A percentile compares a stretch with the other conserved stretches of the same genome.
phyloP scores from a whole-genome alignment of 2,329 filamentous ascomycete genomes.

The Didymella glomerata region DNA sequence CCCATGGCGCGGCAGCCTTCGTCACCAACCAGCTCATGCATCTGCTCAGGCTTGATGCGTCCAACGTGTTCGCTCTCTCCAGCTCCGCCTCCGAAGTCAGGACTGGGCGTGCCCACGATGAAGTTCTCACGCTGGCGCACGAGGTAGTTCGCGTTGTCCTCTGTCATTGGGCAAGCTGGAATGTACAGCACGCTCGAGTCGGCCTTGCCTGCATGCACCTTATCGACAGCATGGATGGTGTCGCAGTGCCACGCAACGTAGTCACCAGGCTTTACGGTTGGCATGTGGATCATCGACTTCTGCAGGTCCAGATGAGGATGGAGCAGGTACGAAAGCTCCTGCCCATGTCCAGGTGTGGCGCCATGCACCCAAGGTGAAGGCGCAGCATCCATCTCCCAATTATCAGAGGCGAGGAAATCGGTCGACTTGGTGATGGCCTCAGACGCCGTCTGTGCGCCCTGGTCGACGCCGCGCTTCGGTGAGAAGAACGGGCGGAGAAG shows the following conservation, averaged over 20 bases:
- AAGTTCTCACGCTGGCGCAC: conserved; percentile 76
- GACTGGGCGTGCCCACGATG: conserved; percentile 62
- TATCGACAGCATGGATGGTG: conserved; percentile 83
- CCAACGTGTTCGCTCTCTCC: conserved; percentile 67
- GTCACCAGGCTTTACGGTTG: conserved; percentile 74
- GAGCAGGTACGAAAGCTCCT: conserved; percentile 70
- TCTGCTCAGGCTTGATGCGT: conserved; percentile 50
- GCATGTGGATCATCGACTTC: conserved; percentile 75
- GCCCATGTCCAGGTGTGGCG: conserved; percentile 71
- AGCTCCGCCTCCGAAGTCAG: conserved; percentile 65
- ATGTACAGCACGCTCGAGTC: conserved; percentile 92
- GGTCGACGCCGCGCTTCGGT: conserved; percentile 53
- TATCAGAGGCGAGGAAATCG: conserved; percentile 61
- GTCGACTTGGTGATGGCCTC: conserved; percentile 43
- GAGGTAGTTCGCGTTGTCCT: conserved; percentile 75
- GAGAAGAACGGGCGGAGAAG: conserved; percentile 86
- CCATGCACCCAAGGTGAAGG: conserved; percentile 73
- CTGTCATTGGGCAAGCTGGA: conserved; percentile 82
- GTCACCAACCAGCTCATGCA: conserved; percentile 50
- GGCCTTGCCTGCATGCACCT: conserved; percentile 71
- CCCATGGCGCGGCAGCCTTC: conserved; percentile 66
- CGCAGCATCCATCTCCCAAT: conserved; percentile 66
- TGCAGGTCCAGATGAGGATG: conserved; percentile 76
- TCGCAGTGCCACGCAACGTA: conserved; percentile 85
- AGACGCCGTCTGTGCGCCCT: conserved; percentile 43